Evolutionary conservation across 1,284 basidiomycete species (phyloP).

Genomic region (Pascua guehoae): DNA sequence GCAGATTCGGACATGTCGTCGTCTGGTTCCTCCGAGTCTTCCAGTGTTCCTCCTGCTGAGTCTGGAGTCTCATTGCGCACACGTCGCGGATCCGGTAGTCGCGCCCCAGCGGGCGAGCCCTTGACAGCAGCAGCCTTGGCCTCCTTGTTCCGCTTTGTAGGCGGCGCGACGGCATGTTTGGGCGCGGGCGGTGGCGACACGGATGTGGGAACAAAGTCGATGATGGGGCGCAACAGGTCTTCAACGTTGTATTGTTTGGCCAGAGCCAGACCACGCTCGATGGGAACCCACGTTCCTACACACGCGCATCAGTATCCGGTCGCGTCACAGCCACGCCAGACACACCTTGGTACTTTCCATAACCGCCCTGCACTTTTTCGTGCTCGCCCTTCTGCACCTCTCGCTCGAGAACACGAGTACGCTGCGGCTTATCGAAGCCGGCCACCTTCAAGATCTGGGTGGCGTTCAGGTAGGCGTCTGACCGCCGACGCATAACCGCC

Average conservation of each 20-base stretch:
- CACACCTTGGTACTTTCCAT: constrained; percentile 98
- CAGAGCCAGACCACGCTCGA: constrained; percentile 80
- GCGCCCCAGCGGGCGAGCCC: constrained; percentile 30
- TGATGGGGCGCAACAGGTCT: constrained; percentile 80
- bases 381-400: constrained; percentile 99
- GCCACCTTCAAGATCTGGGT: constrained; percentile 99
- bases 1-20: constrained; percentile 23
- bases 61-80: constrained; percentile 17
- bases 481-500: constrained; percentile 93
- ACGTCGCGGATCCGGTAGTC: constrained; percentile 1
- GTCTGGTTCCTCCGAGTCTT: constrained; percentile 12
- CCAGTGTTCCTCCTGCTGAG: constrained; percentile 7
- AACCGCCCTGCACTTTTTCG: constrained; percentile 99
- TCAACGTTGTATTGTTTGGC: constrained; percentile 94
- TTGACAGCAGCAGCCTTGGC: constrained; percentile 26
- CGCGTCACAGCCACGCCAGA: constrained; percentile 8
- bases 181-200: constrained; percentile 94
- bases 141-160: constrained; percentile 51
- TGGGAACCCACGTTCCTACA: constrained; percentile 96
- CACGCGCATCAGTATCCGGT: background rate
- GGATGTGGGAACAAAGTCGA: constrained; percentile 86
- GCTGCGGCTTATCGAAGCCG: constrained; percentile 97
- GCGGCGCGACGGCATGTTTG: constrained; percentile 80
- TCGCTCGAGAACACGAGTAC: constrained; percentile 93
- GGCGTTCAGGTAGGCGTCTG: constrained; percentile 97